phyloP scores from a whole-genome alignment of 2,329 filamentous ascomycete genomes.

The Colletotrichum musicola region DNA sequence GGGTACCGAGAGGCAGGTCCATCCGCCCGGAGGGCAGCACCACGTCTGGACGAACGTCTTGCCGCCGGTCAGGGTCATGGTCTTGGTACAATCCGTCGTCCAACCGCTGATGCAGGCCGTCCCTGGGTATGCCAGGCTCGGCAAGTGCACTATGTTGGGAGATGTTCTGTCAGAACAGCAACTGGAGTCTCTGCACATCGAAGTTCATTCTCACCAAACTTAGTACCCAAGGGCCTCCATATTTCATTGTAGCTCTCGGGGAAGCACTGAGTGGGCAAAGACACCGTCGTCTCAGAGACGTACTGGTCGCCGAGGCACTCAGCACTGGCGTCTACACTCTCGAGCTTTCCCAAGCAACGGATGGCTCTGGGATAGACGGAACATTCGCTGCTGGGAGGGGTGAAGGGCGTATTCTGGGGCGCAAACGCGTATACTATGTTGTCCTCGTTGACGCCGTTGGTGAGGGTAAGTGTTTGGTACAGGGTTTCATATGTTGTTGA shows the following conservation, averaged over 20 bases:
- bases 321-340: background rate
- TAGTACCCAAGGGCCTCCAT: background rate
- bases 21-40: constrained; percentile 20
- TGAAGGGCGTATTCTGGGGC: background rate
- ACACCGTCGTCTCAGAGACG: background rate
- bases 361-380: background rate
- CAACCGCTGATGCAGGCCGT: constrained; percentile 20
- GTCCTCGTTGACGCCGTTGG: background rate
- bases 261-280: constrained; percentile 1
- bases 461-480: constrained; percentile 10
- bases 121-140: background rate
- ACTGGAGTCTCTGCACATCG: background rate
- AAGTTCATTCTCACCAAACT: background rate
- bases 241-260: background rate
- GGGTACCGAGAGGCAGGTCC: background rate
- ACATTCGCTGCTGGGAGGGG: background rate
- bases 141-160: background rate
- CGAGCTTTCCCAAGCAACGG: background rate
- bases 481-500: constrained; percentile 16
- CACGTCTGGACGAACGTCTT: constrained; percentile 1
- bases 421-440: background rate
- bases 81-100: background rate
- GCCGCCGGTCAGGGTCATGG: background rate
- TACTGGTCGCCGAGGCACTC: background rate
- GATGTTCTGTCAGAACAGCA: background rate